Base-by-base conservation (phyloP, 2,329 filamentous ascomycete species). In the Aureobasidium leucospermi region DNA sequence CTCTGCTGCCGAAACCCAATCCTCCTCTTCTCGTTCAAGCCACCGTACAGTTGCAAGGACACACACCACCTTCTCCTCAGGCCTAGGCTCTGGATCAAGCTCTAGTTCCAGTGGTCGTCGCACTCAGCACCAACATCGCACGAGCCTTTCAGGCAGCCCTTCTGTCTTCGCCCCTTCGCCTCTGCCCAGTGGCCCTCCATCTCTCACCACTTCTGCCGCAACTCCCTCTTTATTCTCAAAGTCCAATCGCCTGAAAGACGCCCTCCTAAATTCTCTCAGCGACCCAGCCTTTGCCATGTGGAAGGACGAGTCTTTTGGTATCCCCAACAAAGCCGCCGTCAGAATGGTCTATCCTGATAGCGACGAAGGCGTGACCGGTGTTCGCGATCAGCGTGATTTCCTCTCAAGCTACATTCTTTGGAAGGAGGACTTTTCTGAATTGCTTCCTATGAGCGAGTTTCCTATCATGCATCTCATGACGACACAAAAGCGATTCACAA, bases 251-350 rank as follows among this genome's bases (percentile, higher is more conserved):
- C 83, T 93, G 75, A 92, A 91, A 70, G 88, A 92, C 68, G 87
- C 88, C 0, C 78, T 92, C 19, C 75, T 93, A 6, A 87, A 90
- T 67, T 88, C 85, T 41, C 88, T 89, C 29, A 81, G 84, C 62
- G 85, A 89, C 68, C 88, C 89, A 0, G 86, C 90, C 23, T 76
- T 91, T 46, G 86, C 87, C 28, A 88, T 91, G 84, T 92, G 89
- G 89, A 87, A 86, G 67, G 89, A 93, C 64, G 84, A 87, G 57
- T 87, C 83, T 49, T 84, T 90, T 48, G 85, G 83, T 0, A 85
- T 90, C 45, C 85, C 88, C 4, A 93, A 93, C 67, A 82, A 81
- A 65, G 86, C 87, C 4, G 82, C 77, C 46, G 67, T 79, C 16
- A 70, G 72, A 51, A 65, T 79, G 2, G 62, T 72, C 4, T 63